Evolutionary conservation across 2,329 filamentous ascomycete genomes (phyloP).

Genomic region (Rugonectria rugulosa): DNA sequence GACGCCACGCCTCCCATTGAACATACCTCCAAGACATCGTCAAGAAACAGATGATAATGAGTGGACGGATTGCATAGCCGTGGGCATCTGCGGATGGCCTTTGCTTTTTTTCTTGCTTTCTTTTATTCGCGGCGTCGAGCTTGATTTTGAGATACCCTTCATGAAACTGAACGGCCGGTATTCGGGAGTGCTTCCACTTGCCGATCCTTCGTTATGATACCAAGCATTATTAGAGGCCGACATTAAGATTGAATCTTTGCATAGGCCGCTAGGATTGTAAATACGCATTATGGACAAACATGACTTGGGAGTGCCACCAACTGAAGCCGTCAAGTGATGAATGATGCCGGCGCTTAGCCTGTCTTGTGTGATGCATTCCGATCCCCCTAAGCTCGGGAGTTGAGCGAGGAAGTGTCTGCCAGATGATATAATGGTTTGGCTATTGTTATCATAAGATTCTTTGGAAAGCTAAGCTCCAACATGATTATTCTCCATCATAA

Average conservation of each 20-base stretch:
- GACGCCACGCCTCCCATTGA: constrained; percentile 13
- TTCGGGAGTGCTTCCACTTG: not conserved
- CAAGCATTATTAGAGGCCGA: not conserved
- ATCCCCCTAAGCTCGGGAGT: too few relatives aligned
- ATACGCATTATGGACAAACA: too few relatives aligned
- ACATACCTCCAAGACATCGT: not conserved
- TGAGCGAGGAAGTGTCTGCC: too few relatives aligned
- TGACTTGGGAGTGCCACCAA: too few relatives aligned
- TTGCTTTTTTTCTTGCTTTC: too few relatives aligned
- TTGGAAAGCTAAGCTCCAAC: too few relatives aligned
- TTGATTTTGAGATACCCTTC: constrained; percentile 39
- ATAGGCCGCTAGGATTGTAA: not conserved
- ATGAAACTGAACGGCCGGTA: constrained; percentile 24
- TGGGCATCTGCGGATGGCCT: constrained; percentile 11
- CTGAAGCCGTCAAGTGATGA: too few relatives aligned
- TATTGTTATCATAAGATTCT: too few relatives aligned
- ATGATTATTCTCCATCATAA: too few relatives aligned
- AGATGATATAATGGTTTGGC: too few relatives aligned
- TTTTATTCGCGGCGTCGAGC: constrained; percentile 16
- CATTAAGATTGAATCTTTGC: not conserved
- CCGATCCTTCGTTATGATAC: not conserved
- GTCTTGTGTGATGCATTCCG: too few relatives aligned
- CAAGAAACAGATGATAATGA: not conserved
- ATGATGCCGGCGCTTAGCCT: too few relatives aligned
- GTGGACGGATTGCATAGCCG: constrained; percentile 7